Conservation (phyloP, 192 early-diverging fungal species). For the Lunasporangiospora selenospora region DNA sequence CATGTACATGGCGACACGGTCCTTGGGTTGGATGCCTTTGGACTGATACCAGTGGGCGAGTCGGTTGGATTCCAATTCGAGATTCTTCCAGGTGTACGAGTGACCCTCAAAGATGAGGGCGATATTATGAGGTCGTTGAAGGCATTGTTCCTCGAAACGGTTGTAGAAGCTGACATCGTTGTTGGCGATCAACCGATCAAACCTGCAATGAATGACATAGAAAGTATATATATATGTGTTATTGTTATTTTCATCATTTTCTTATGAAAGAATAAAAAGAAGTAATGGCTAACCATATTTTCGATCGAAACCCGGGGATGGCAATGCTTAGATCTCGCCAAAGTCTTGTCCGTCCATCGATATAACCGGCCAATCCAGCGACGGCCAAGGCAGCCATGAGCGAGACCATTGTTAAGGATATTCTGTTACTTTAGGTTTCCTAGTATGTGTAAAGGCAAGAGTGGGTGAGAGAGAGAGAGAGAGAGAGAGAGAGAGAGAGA, state of each 20-base stretch:
- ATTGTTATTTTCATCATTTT: too few species aligned
- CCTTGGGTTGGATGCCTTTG: conserved; percentile 7
- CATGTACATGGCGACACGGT: conserved; percentile 60
- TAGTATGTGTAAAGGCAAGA: neutral
- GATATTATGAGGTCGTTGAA: neutral
- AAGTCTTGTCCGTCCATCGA: conserved; percentile 18
- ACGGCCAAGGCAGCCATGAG: conserved; percentile 6
- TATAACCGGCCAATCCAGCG: conserved; percentile 17
- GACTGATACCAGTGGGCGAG: conserved; percentile 7
- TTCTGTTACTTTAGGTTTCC: neutral
- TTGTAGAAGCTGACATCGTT: conserved; percentile 20
- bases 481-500: neutral
- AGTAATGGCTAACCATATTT: too few species aligned
- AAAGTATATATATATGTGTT: too few species aligned
- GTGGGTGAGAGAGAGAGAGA: neutral
- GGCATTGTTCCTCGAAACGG: conserved; percentile 8
- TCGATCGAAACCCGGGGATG: conserved; percentile 14
- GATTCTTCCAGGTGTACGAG: conserved; percentile 42
- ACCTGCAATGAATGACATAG: too few species aligned
- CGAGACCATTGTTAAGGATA: conserved; percentile 13
- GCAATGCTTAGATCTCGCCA: conserved; percentile 22
- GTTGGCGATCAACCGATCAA: conserved; percentile 13
- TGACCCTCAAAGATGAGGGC: conserved; percentile 46
- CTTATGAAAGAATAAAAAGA: too few species aligned
- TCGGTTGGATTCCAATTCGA: conserved; percentile 31